Conservation (phyloP, 148 eudicot species). For the Fagopyrum tataricum region DNA sequence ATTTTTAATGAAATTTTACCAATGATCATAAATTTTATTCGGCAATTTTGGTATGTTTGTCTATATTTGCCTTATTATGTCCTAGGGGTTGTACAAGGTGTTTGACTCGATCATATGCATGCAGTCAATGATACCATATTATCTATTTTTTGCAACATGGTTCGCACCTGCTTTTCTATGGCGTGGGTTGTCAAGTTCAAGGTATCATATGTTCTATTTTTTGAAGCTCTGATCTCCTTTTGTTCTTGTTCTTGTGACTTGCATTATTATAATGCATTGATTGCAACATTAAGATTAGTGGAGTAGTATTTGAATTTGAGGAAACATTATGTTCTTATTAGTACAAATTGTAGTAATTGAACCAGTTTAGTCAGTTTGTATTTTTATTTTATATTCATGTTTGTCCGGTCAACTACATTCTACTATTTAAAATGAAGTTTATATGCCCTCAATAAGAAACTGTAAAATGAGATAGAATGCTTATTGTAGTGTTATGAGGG, state of each 20-base stretch:
- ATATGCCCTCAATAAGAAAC: background rate
- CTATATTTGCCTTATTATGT: no score
- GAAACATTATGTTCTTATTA: slow-evolving; percentile 85
- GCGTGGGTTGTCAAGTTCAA: slow-evolving; percentile 99
- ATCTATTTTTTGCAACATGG: slow-evolving; percentile 42
- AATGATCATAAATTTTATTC: no score
- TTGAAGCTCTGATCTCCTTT: slow-evolving; percentile 13
- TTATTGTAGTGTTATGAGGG: background rate
- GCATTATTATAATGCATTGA: slow-evolving; percentile 64
- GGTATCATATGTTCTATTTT: slow-evolving; percentile 34
- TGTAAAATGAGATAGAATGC: background rate
- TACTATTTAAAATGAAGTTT: background rate
- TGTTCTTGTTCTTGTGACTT: slow-evolving; percentile 41
- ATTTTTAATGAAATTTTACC: no score
- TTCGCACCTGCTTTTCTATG: slow-evolving; percentile 92
- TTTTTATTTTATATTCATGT: background rate
- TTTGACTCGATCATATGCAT: no score
- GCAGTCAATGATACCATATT: background rate
- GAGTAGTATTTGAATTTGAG: slow-evolving; percentile 90
- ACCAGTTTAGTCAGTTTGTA: background rate
- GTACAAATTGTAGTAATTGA: slow-evolving; percentile 84
- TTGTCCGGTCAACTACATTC: background rate
- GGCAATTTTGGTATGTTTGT: no score
- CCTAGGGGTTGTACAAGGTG: no score
- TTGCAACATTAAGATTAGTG: slow-evolving; percentile 94